These are phyloP conservation scores for Seiridium unicorne DNA, from an alignment of 2,329 filamentous ascomycete species.

Conservation along the genomic window DNA sequence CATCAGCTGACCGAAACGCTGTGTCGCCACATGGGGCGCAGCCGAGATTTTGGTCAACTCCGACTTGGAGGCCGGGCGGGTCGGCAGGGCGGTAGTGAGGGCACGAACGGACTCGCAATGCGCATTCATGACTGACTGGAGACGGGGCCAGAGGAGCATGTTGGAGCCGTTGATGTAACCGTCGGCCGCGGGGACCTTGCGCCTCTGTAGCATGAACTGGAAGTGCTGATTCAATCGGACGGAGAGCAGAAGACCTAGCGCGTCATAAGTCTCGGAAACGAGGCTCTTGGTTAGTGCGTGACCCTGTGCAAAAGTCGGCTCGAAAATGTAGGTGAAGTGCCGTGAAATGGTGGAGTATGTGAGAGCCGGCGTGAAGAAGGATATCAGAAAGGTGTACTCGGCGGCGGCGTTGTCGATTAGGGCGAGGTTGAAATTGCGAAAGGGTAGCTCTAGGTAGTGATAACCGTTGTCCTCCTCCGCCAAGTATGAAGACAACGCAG, in stretches of 20 bases:
- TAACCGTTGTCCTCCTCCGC: slow-evolving; percentile 85
- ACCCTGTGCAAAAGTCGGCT: slow-evolving; percentile 83
- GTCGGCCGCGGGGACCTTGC: slow-evolving; percentile 86
- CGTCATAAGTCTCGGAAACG: slow-evolving; percentile 75
- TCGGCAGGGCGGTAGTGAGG: slow-evolving; percentile 53
- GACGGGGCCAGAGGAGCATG: slow-evolving; percentile 94
- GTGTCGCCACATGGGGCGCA: slow-evolving; percentile 87
- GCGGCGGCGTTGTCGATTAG: slow-evolving; percentile 90
- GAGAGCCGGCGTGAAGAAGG: slow-evolving; percentile 80
- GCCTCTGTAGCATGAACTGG: slow-evolving; percentile 88
- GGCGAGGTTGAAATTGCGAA: slow-evolving; percentile 92
- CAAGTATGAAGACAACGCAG: slow-evolving; percentile 81
- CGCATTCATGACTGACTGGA: slow-evolving; percentile 90
- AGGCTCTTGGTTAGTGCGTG: slow-evolving; percentile 74
- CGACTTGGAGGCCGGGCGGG: slow-evolving; percentile 40
- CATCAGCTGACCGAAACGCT: slow-evolving; percentile 91
- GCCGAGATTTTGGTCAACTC: slow-evolving; percentile 65
- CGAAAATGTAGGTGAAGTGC: slow-evolving; percentile 85
- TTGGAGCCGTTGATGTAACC: slow-evolving; percentile 91
- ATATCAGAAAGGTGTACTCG: slow-evolving; percentile 90
- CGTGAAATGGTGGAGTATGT: slow-evolving; percentile 76
- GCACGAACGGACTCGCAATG: slow-evolving; percentile 84
- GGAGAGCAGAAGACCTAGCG: slow-evolving; percentile 83
- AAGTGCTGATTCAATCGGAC: slow-evolving; percentile 92
- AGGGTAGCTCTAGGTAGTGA: slow-evolving; percentile 87